Evolutionary conservation across 108 stramenopile species (phyloP), one percentile per base, ranked within the genome.

Genomic region (Cyclotella kingstonii): DNA sequence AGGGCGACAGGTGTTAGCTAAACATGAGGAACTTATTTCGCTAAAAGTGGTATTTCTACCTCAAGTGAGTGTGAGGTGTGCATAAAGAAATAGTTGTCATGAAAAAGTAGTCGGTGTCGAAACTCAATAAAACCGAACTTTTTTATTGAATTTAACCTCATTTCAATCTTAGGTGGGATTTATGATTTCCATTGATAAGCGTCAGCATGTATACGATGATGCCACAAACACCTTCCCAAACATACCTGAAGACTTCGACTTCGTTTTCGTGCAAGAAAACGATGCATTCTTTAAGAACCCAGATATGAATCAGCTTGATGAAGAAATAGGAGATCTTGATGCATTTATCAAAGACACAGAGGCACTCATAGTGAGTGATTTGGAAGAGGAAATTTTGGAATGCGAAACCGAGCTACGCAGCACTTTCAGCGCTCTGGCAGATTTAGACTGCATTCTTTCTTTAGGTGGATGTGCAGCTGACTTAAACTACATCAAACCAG

Each of bases 331-430:
- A 3, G 96, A 98, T 56, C 56, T 98, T 3, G 86, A 95, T 73
- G 84, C 83, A 2, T 75, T 84, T 44, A 98, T 97, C 56, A 89
- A 91, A 53, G 97, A 97, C 63, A 84, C 74, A 14, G 92, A 96
- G 67, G 48, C 72, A 7, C 64, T 84, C 51, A 90, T 98, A 26
- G 84, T 96, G 44, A 77, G 83, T n/a, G 90, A 90, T 47, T 80
- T 98, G 10, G 97, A 96, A 54, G 96, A 98, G 36, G 81, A 86
- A 14, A 70, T 98, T 26, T 63, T 98, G 40, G 91, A 95, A 26
- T 60, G 73, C 12, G 96, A 96, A 59, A 75, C 50, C 10, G 81
- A 89, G 40, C 87, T 98, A 8, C 85, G 86, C 3, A 65, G 70
- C 48, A 83, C 87, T 11, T 95, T 96, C 60, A 73, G 64, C 9